These are phyloP conservation scores for Sporothrix inflata DNA, from an alignment of 2,329 filamentous ascomycete genomes.

Conservation along the genomic window DNA sequence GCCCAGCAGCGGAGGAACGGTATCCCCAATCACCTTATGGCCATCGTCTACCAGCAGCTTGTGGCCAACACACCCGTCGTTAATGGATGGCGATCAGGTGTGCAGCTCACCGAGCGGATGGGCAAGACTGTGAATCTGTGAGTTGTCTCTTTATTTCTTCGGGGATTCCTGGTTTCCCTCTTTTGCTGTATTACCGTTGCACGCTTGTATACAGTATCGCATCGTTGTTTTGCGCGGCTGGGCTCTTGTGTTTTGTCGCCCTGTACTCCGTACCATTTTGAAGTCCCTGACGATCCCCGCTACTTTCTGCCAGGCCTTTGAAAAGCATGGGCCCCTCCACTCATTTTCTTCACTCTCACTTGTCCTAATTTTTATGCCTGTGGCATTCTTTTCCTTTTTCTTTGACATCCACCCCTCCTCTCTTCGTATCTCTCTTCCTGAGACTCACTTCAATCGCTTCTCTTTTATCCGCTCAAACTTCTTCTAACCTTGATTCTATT, in stretches of 20 bases:
- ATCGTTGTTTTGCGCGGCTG: neutral
- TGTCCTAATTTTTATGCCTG: neutral
- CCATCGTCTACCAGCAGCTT: slow-evolving; percentile 40
- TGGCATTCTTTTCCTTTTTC: slow-evolving; percentile 8
- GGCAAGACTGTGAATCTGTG: slow-evolving; percentile 50
- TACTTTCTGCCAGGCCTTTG: neutral
- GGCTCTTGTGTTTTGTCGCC: no score
- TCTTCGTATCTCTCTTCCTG: neutral
- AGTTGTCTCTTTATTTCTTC: slow-evolving; percentile 33
- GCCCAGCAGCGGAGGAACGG: slow-evolving; percentile 45
- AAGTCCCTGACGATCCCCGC: neutral
- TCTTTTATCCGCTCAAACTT: neutral
- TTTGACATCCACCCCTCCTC: neutral
- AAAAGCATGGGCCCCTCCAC: slow-evolving; percentile 2
- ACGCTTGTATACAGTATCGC: neutral
- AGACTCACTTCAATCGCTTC: neutral
- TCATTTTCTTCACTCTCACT: neutral
- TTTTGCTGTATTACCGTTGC: neutral
- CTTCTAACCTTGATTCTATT: neutral
- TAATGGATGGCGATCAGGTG: slow-evolving; percentile 47
- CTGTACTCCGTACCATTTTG: neutral
- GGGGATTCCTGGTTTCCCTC: neutral
- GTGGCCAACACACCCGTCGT: slow-evolving; percentile 39
- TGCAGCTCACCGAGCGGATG: slow-evolving; percentile 47
- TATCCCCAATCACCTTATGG: slow-evolving; percentile 44